Evolutionary conservation across 768 basidiomycete genomes (phyloP).

Genomic region (Mrakia blollopis): DNA sequence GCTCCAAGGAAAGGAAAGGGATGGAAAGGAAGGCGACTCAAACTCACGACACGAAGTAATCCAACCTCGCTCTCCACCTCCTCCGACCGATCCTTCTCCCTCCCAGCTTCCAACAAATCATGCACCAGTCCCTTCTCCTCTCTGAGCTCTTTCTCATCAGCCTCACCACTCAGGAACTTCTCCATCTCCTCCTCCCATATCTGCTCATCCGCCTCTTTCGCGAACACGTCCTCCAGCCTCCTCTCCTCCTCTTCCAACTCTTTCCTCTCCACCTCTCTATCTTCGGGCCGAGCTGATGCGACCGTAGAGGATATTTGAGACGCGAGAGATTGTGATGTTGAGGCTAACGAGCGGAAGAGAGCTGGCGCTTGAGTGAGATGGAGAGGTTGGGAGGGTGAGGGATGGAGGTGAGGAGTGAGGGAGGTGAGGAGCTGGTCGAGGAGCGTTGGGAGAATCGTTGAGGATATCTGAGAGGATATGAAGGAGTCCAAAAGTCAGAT

Average conservation of each 20-base stretch:
- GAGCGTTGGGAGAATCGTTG: background rate
- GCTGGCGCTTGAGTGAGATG: conserved; percentile 5
- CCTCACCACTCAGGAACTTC: background rate
- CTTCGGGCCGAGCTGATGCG: too few species aligned
- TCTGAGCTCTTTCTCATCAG: background rate
- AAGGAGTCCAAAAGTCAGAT: background rate
- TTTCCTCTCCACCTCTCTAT: background rate
- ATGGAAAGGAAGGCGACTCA: background rate
- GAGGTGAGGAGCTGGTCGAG: background rate
- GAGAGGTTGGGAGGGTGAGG: background rate
- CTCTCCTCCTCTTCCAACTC: background rate
- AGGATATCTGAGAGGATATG: background rate
- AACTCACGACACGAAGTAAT: background rate
- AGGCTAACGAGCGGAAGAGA: background rate
- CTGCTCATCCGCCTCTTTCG: background rate
- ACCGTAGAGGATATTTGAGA: background rate
- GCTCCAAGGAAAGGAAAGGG: background rate
- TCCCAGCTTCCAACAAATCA: background rate
- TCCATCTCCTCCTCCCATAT: conserved; percentile 8
- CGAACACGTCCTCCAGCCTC: background rate
- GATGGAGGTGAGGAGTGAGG: background rate
- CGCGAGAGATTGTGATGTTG: background rate
- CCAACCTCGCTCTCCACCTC: background rate
- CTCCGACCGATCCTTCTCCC: conserved; percentile 8
- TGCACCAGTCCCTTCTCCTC: background rate